Conservation (phyloP, 495 filamentous ascomycete species). For the Echria macrotheca region DNA sequence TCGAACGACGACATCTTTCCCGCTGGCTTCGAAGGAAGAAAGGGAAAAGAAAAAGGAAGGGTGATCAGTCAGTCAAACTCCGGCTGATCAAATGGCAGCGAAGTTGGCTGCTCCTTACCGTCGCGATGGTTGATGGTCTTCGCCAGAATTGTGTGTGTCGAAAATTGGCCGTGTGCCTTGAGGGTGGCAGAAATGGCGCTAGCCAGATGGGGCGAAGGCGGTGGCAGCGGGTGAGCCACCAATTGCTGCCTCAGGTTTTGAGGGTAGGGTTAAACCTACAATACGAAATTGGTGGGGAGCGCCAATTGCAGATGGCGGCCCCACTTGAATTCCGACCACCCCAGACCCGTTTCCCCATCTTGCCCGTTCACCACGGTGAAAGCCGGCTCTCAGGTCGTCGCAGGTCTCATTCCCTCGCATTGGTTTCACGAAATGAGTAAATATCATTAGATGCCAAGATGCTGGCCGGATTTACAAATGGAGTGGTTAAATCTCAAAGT, state of each 20-base stretch:
- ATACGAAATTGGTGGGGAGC: constrained; percentile 15
- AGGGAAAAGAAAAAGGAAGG: constrained; percentile 30
- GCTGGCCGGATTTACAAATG: too few species aligned
- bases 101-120: constrained; percentile 33
- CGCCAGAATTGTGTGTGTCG: constrained; percentile 34
- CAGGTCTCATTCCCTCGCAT: too few species aligned
- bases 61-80: constrained; percentile 32
- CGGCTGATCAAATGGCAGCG: constrained; percentile 31
- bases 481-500: too few species aligned
- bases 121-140: constrained; percentile 33
- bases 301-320: too few species aligned
- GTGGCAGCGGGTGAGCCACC: constrained; percentile 29
- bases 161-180: constrained; percentile 32
- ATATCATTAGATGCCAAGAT: too few species aligned
- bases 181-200: constrained; percentile 28
- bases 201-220: constrained; percentile 30
- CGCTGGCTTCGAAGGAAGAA: constrained; percentile 29
- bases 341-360: constrained; percentile 9
- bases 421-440: too few species aligned
- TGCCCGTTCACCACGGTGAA: background rate
- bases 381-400: background rate
- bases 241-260: constrained; percentile 33
- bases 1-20: constrained; percentile 98
- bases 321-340: constrained; percentile 8
- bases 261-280: constrained; percentile 47